phyloP scores from a whole-genome alignment of 805 yeast species.

The Pichia gijzeniarum region DNA sequence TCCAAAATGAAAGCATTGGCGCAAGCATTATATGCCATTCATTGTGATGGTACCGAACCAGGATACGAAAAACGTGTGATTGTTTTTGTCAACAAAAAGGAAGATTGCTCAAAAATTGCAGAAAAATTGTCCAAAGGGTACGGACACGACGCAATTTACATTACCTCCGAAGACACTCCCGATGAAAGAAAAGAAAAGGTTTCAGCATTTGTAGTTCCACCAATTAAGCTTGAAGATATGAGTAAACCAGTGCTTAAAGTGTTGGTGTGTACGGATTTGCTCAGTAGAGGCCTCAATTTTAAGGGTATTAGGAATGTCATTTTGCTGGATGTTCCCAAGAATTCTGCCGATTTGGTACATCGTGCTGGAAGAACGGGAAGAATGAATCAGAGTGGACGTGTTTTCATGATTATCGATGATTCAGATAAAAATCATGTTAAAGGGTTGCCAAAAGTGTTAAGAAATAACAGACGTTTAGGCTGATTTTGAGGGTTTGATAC shows the following conservation, averaged over 20 bases:
- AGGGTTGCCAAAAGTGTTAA: slow-evolving; percentile 67
- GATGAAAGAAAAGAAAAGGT: slow-evolving; percentile 55
- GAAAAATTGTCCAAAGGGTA: slow-evolving; percentile 42
- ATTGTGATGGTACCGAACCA: slow-evolving; percentile 73
- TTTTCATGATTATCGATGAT: slow-evolving; percentile 68
- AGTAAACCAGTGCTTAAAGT: slow-evolving; percentile 45
- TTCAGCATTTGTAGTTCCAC: slow-evolving; percentile 57
- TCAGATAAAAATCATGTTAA: slow-evolving; percentile 70
- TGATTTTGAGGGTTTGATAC: neutral
- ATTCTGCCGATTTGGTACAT: slow-evolving; percentile 81
- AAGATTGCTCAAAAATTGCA: slow-evolving; percentile 53
- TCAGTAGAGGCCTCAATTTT: slow-evolving; percentile 88
- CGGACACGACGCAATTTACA: slow-evolving; percentile 54
- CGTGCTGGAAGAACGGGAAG: slow-evolving; percentile 94
- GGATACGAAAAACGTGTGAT: slow-evolving; percentile 73
- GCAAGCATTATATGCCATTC: slow-evolving; percentile 81
- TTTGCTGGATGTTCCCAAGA: slow-evolving; percentile 77
- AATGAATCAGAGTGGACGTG: slow-evolving; percentile 85
- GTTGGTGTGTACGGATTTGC: slow-evolving; percentile 78
- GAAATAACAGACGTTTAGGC: slow-evolving; percentile 38
- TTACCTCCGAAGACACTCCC: slow-evolving; percentile 59
- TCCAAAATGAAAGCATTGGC: slow-evolving; percentile 80
- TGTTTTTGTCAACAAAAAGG: slow-evolving; percentile 76
- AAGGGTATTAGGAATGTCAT: slow-evolving; percentile 74
- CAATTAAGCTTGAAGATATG: slow-evolving; percentile 36